Evolutionary conservation across 2,329 filamentous ascomycete genomes (phyloP).

Genomic region (Ilyonectria destructans): DNA sequence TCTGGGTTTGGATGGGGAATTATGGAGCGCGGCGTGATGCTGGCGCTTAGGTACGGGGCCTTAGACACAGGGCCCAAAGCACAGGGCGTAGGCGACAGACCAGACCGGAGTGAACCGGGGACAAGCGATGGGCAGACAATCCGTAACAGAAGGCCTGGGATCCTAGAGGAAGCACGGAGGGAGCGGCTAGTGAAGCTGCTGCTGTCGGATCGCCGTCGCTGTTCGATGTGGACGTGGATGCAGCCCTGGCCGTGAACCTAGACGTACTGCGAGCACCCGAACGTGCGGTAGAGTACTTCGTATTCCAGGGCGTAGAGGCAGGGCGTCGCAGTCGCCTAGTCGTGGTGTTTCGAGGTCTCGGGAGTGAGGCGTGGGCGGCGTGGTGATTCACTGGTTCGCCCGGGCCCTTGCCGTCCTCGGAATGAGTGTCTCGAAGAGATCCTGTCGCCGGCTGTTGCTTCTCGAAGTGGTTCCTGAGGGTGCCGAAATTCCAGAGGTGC

Average conservation of each 20-base stretch:
- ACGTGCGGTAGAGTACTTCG: not conserved
- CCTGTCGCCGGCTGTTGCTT: slow-evolving; percentile 17
- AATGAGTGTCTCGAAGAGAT: slow-evolving; percentile 27
- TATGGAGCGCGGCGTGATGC: slow-evolving; percentile 44
- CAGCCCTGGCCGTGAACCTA: not conserved
- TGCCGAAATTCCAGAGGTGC: slow-evolving; percentile 13
- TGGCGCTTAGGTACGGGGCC: slow-evolving; percentile 27
- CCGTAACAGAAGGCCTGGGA: slow-evolving; percentile 15
- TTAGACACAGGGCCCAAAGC: not conserved
- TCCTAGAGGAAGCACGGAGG: slow-evolving; percentile 8
- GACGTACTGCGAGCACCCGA: not conserved
- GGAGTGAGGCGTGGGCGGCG: slow-evolving; percentile 14
- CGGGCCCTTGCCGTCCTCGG: slow-evolving; percentile 15
- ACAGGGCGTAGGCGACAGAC: slow-evolving; percentile 17
- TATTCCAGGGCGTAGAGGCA: not conserved
- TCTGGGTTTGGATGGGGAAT: slow-evolving; percentile 34
- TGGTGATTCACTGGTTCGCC: slow-evolving; percentile 10
- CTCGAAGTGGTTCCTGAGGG: slow-evolving; percentile 16
- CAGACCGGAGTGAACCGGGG: slow-evolving; percentile 12
- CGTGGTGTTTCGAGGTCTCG: slow-evolving; percentile 10
- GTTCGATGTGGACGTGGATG: not conserved
- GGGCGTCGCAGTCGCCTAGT: slow-evolving; percentile 9
- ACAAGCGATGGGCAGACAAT: slow-evolving; percentile 15
- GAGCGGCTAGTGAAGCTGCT: slow-evolving; percentile 30
- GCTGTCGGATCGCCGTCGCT: slow-evolving; percentile 23